phyloP scores from a whole-genome alignment of 352 stramenopile genomes.

The Globisporangium yorkense region DNA sequence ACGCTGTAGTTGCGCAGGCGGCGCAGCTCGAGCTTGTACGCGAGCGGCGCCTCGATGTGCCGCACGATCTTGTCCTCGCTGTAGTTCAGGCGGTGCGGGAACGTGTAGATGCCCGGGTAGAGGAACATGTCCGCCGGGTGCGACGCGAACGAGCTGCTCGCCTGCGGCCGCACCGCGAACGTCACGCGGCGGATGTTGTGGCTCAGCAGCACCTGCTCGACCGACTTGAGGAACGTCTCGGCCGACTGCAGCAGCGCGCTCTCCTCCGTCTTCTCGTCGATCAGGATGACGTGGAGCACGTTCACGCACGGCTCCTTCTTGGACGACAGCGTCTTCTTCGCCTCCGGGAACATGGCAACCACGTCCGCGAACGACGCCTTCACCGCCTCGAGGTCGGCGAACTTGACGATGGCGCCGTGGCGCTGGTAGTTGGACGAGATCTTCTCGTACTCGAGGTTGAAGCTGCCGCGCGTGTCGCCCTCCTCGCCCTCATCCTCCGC shows the following conservation, averaged over 20 bases:
- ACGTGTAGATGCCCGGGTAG: conserved; percentile 89
- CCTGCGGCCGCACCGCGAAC: conserved; percentile 74
- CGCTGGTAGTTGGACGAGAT: conserved; percentile 65
- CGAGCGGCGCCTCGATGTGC: conserved; percentile 97
- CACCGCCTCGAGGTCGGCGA: conserved; percentile 78
- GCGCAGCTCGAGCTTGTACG: conserved; percentile 98
- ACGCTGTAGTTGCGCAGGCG: conserved; percentile 98
- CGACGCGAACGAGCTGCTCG: conserved; percentile 25
- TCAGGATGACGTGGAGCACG: conserved; percentile 77
- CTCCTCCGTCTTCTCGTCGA: conserved; percentile 67
- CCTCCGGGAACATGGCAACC: conserved; percentile 62
- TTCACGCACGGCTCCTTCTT: conserved; percentile 68
- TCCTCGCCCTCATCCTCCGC: conserved; percentile 1
- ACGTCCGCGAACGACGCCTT: conserved; percentile 63
- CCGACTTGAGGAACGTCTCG: conserved; percentile 59
- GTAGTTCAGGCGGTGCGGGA: conserved; percentile 87
- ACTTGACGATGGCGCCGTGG: conserved; percentile 85
- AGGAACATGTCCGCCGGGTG: conserved; percentile 54
- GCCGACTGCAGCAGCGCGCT: conserved; percentile 41
- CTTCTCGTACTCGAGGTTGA: conserved; percentile 64
- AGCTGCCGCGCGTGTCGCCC: conserved; percentile 27
- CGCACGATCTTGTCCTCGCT: conserved; percentile 97
- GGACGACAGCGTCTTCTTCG: conserved; percentile 62
- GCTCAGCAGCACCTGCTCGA: conserved; percentile 43
- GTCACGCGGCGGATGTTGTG: conserved; percentile 88